Base-by-base conservation (phyloP, 1,284 basidiomycete genomes). In the Melampsora occidentalis region DNA sequence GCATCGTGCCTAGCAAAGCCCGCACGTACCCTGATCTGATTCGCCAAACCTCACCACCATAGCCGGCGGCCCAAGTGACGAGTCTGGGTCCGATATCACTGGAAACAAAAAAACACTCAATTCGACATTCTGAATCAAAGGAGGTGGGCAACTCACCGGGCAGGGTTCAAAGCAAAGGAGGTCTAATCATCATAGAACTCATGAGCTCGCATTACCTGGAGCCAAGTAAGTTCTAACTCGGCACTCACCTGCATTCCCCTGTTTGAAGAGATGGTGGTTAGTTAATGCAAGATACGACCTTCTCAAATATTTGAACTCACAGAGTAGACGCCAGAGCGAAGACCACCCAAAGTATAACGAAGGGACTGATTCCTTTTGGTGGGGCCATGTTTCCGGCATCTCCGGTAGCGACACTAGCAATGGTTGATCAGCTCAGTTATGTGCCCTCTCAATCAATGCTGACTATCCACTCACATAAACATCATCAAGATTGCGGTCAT, bases 401-500 rank as follows among this genome's bases (percentile, higher is more conserved):
- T 49, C 62, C 62, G 65, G 65, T 59, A 25, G 71, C 71, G 18
- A 64, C 57, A 46, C 69, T 71, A 39, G 31, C 28, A 46, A 53
- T 49, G 2, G 28, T n/a, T 22, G 33, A 9, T n/a, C 6, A 33
- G 9, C 9, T 42, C 42, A 64, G 31, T 64, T 18, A 31, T 2
- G 10, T 31, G 7, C 2, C 14, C 14, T 59, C 2, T 22, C 20
- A 42, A 20, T 22, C 20, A 5, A 22, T 48, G 16, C 9, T 18
- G 9, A 42, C 33, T 6, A 33, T 20, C 62, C 18, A 28, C 71
- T 72, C 39, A 72, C 71, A 72, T 51, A 35, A 65, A 72, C 28
- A 72, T 65, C 61, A 72, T 64, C 20, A 72, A 63, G 20, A 72
- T 49, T 3, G 71, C 71, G n/a, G 71, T 72, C 62, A 72, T 72